Conservation (phyloP, 73 alveolate genomes). For the Durusdinium trenchii region DNA sequence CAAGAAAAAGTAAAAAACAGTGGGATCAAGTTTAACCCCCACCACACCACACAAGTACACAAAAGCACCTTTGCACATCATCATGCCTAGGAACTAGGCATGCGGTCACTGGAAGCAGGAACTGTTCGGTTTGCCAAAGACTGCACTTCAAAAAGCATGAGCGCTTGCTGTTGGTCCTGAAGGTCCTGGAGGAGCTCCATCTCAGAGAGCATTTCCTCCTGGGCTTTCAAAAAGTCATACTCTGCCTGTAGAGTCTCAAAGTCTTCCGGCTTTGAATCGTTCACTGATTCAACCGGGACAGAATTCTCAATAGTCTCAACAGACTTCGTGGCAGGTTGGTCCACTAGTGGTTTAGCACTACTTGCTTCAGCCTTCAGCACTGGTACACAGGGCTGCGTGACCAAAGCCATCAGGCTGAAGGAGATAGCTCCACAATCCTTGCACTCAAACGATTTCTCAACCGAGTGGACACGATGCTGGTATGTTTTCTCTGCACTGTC, state of each 20-base stretch:
- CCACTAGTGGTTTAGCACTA: neutral
- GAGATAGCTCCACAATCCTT: neutral
- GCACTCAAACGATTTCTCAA: neutral
- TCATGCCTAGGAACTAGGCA: too few species aligned
- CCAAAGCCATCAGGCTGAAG: neutral
- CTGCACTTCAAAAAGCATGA: too few species aligned
- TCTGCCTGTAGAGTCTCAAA: too few species aligned
- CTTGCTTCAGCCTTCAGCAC: neutral
- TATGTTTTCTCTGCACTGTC: slow-evolving; percentile 2
- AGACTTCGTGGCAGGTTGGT: neutral
- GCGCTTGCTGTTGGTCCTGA: too few species aligned
- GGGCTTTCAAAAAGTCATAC: neutral
- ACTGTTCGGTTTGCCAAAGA: neutral
- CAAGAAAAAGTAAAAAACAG: too few species aligned
- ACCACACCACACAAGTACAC: too few species aligned
- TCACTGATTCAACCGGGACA: too few species aligned
- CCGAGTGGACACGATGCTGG: neutral
- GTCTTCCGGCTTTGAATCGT: too few species aligned
- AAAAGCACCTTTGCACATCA: too few species aligned
- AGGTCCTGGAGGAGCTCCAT: too few species aligned
- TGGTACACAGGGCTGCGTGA: neutral
- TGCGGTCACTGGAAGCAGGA: neutral
- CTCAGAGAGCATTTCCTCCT: neutral
- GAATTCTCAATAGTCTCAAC: neutral
- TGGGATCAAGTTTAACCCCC: too few species aligned